Percentiles rank a stretch among this genome's conserved stretches.
These are phyloP conservation scores for Camellia sinensis DNA, from an alignment of 148 eudicot genomes.

Conservation along the genomic window DNA sequence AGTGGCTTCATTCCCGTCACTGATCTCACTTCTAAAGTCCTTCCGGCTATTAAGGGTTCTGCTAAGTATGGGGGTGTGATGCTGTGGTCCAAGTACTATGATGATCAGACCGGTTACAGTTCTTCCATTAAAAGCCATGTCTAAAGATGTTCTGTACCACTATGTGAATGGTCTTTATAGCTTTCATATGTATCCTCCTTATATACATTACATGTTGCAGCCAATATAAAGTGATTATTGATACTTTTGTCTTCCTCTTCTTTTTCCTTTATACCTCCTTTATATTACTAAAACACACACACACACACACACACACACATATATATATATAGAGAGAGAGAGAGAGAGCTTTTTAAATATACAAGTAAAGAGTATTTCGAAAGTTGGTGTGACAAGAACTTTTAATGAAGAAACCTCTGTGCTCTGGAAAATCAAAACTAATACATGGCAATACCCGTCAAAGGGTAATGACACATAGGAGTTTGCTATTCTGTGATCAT, in stretches of 20 bases:
- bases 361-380: background rate
- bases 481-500: no score
- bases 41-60: slow-evolving; percentile 29
- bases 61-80: slow-evolving; percentile 30
- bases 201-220: background rate
- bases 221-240: background rate
- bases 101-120: slow-evolving; percentile 27
- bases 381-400: background rate
- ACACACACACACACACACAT: no score
- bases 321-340: no score
- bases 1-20: slow-evolving; percentile 27
- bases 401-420: background rate
- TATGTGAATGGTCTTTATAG: background rate
- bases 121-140: slow-evolving; percentile 32
- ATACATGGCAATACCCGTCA: no score
- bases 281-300: no score
- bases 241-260: no score
- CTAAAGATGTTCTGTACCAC: background rate
- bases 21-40: slow-evolving; percentile 21
- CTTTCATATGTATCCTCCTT: background rate
- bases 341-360: no score
- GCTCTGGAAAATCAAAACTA: background rate
- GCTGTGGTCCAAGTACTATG: slow-evolving; percentile 36
- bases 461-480: no score
- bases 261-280: no score